Evolutionary conservation across 352 stramenopile species (phyloP).

Genomic region (Globisporangium apiculatum): DNA sequence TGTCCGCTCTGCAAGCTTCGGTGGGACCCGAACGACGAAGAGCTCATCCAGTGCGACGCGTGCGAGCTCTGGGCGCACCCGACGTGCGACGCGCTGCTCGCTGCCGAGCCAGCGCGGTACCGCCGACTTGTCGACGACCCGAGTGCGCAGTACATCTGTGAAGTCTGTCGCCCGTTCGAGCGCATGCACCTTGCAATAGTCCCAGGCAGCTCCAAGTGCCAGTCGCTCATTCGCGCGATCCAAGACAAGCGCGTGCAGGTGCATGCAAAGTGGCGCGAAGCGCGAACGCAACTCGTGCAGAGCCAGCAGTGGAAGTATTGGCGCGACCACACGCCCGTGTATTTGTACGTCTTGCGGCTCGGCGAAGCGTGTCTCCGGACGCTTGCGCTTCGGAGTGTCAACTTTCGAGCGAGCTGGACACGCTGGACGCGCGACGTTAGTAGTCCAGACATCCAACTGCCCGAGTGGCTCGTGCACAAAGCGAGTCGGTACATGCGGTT

Average conservation of each 20-base stretch:
- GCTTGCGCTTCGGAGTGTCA: conserved; percentile 71
- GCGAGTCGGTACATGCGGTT: conserved; percentile 78
- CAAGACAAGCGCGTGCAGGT: conserved; percentile 57
- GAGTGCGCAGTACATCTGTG: conserved; percentile 70
- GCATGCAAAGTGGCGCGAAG: conserved; percentile 64
- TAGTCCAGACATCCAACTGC: conserved; percentile 15
- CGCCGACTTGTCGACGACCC: conserved; percentile 55
- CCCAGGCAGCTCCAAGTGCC: conserved; percentile 45
- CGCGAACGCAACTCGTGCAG: conserved; percentile 39
- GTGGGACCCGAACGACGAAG: conserved; percentile 66
- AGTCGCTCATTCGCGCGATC: conserved; percentile 66
- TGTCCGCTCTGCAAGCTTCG: conserved; percentile 71
- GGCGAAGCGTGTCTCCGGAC: conserved; percentile 81
- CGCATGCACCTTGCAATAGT: conserved; percentile 36
- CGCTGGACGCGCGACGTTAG: conserved; percentile 17
- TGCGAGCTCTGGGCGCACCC: conserved; percentile 83
- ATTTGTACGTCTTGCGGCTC: conserved; percentile 73
- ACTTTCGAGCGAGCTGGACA: conserved; percentile 68
- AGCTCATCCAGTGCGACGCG: conserved; percentile 83
- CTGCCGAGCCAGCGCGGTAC: conserved; percentile 50
- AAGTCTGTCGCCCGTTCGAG: conserved; percentile 51
- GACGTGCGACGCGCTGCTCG: conserved; percentile 60
- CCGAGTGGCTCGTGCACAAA: conserved; percentile 66
- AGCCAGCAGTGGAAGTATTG: conserved; percentile 63
- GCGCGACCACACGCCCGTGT: conserved; percentile 71